phyloP scores from a whole-genome alignment of 2,329 filamentous ascomycete species.

The Monilinia aucupariae region DNA sequence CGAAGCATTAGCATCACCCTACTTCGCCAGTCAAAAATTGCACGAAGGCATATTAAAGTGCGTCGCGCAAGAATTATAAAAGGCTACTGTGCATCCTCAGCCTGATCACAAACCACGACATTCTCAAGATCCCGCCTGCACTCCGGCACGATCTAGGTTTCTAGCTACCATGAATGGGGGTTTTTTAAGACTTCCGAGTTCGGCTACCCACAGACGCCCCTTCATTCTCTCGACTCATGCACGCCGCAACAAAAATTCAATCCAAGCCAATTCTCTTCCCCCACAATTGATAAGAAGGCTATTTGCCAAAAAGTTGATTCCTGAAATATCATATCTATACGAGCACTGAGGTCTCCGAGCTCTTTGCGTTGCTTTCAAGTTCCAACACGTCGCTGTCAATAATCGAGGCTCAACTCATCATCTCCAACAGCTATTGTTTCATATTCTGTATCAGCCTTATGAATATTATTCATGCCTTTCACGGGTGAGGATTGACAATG shows the following conservation, averaged over 20 bases:
- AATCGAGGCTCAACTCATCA: neutral
- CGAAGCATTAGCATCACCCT: neutral
- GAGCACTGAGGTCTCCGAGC: neutral
- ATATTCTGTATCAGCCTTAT: constrained; percentile 14
- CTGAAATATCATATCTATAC: neutral
- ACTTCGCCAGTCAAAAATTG: neutral
- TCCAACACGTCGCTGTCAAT: neutral
- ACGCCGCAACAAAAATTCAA: constrained; percentile 5
- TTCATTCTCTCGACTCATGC: constrained; percentile 6
- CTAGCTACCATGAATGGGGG: neutral
- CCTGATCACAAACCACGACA: constrained; percentile 13
- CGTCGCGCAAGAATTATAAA: neutral
- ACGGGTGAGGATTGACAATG: neutral
- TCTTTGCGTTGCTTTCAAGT: neutral
- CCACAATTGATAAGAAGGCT: neutral
- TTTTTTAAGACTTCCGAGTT: constrained; percentile 7
- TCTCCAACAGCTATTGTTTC: constrained; percentile 16
- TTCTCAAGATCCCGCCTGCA: constrained; percentile 7
- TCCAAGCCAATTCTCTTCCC: neutral
- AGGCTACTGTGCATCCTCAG: constrained; percentile 9
- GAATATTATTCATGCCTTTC: constrained; percentile 12
- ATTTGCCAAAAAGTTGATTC: neutral
- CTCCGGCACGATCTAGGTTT: constrained; percentile 13
- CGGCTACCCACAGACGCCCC: constrained; percentile 13
- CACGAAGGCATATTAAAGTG: neutral